Evolutionary conservation across 1,284 basidiomycete species (phyloP).

Genomic region (Porphyrellus sp.): DNA sequence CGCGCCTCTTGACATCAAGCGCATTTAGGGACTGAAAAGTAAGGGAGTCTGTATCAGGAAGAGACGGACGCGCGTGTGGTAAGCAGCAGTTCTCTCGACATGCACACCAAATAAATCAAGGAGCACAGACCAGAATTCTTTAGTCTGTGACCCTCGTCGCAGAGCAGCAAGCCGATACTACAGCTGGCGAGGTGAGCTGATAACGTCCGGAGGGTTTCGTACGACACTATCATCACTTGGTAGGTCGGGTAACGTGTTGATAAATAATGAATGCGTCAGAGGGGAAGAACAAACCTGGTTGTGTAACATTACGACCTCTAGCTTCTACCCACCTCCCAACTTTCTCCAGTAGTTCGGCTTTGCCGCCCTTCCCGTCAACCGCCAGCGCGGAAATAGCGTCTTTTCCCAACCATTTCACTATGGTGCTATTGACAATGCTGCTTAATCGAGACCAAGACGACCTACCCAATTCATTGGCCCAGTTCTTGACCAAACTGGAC

Average conservation of each 20-base stretch:
- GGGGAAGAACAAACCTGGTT: slow-evolving; percentile 63
- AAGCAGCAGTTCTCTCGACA: slow-evolving; percentile 8
- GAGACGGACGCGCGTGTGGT: slow-evolving; percentile 5
- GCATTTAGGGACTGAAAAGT: slow-evolving; percentile 87
- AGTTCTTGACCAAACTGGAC: slow-evolving; percentile 94
- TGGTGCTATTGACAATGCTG: slow-evolving; percentile 1
- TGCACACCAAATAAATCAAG: neutral
- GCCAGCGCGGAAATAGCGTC: slow-evolving; percentile 79
- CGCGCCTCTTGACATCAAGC: slow-evolving; percentile 89
- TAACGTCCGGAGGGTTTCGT: slow-evolving; percentile 91
- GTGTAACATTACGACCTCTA: slow-evolving; percentile 80
- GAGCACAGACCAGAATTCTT: slow-evolving; percentile 84
- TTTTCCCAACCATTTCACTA: slow-evolving; percentile 91
- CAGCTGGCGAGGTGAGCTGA: slow-evolving; percentile 74
- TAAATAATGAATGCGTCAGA: neutral
- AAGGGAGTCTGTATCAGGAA: slow-evolving; percentile 59
- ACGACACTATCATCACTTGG: slow-evolving; percentile 97
- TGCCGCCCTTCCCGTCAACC: slow-evolving; percentile 88
- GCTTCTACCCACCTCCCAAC: slow-evolving; percentile 88
- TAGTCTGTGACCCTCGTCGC: slow-evolving; percentile 95
- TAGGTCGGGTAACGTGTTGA: neutral
- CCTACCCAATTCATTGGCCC: slow-evolving; percentile 94
- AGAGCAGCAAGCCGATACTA: slow-evolving; percentile 87
- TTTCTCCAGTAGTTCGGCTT: slow-evolving; percentile 72
- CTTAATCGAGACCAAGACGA: neutral